Evolutionary conservation across 257 asterid species (phyloP).

Genomic region (Solanum tarijense): DNA sequence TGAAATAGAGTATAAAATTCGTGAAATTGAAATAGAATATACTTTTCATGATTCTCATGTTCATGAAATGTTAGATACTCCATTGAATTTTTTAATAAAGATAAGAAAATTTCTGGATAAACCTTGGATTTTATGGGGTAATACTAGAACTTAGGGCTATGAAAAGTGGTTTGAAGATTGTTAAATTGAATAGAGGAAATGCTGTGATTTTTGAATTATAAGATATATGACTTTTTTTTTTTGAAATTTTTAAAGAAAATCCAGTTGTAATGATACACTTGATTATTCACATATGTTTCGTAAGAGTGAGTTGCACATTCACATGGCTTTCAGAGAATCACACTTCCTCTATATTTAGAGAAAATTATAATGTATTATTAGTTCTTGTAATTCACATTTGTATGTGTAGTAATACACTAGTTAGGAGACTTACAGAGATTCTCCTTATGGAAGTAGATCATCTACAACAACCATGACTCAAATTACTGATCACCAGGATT

Average conservation of each 20-base stretch:
- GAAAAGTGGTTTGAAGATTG: background rate
- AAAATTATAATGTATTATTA: too few relatives aligned
- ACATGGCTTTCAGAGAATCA: background rate
- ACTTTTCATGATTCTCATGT: background rate
- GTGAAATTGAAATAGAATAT: background rate
- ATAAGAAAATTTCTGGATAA: background rate
- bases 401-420: background rate
- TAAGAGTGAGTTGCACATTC: background rate
- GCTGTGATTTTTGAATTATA: background rate
- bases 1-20: background rate
- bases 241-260: background rate
- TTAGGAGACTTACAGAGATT: background rate
- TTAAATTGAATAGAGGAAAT: too few relatives aligned
- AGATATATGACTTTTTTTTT: background rate
- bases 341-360: background rate
- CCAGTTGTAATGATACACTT: background rate
- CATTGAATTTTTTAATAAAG: background rate
- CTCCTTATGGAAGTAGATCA: background rate
- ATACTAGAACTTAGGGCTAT: background rate
- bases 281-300: background rate
- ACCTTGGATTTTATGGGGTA: background rate
- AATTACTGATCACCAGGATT: background rate
- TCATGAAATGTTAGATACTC: background rate
- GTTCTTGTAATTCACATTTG: background rate
- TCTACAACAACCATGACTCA: background rate